Evolutionary conservation across 495 filamentous ascomycete genomes (phyloP).

Genomic region (Emericellopsis terricola): DNA sequence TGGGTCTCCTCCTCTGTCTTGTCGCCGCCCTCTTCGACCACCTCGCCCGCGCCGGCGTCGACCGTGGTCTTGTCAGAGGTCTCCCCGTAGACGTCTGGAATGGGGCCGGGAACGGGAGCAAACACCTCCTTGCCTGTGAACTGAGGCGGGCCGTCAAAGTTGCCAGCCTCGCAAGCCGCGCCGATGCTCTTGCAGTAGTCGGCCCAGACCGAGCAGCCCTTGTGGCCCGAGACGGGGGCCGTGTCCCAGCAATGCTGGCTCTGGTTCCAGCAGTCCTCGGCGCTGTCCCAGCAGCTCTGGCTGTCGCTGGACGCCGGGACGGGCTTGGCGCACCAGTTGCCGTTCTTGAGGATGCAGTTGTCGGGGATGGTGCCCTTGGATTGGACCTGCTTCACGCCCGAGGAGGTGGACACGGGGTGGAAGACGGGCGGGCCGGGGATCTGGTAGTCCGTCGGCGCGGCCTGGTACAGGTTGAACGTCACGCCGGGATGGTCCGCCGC

Average conservation of each 20-base stretch:
- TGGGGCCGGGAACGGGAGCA: constrained; percentile 3
- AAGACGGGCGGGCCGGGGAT: constrained; percentile 41
- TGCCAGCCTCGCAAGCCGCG: constrained; percentile 22
- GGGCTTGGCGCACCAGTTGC: constrained; percentile 52
- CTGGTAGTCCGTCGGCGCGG: constrained; percentile 24
- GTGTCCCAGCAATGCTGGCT: constrained; percentile 32
- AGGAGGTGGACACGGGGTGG: constrained; percentile 6
- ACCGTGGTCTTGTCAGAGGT: neutral
- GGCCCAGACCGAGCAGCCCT: constrained; percentile 40
- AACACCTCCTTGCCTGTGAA: constrained; percentile 21
- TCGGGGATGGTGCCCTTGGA: constrained; percentile 27
- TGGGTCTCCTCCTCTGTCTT: neutral
- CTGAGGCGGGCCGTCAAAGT: constrained; percentile 37
- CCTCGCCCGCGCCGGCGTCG: no score
- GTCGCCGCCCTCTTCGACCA: neutral
- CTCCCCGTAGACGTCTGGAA: constrained; percentile 1
- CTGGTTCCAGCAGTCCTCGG: constrained; percentile 39
- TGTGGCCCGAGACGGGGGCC: constrained; percentile 36
- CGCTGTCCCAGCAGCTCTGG: constrained; percentile 37
- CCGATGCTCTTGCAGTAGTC: constrained; percentile 36
- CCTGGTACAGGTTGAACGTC: constrained; percentile 42
- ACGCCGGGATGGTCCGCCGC: constrained; percentile 29
- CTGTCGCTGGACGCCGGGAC: constrained; percentile 32
- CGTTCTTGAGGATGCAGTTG: constrained; percentile 42
- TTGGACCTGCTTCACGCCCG: constrained; percentile 8